Conservation (phyloP, 2,329 filamentous ascomycete genomes). For the Colletotrichum cordylinicola region DNA sequence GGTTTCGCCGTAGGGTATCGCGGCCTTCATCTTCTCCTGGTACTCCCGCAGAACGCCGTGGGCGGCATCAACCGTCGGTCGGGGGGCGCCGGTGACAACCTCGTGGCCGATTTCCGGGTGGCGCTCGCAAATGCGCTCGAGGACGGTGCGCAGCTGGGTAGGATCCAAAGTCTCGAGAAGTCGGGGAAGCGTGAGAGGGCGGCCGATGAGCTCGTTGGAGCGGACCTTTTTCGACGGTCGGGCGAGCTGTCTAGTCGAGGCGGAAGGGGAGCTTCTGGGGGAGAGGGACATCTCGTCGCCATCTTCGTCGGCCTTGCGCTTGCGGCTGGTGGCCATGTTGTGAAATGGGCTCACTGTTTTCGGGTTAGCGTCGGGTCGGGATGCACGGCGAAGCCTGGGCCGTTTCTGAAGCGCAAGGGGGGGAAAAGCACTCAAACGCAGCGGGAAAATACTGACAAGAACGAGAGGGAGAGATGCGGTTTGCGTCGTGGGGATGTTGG, state of each 20-base stretch:
- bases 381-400: constrained; percentile 7
- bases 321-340: constrained; percentile 62
- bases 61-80: constrained; percentile 83
- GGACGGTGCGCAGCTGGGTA: constrained; percentile 80
- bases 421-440: constrained; percentile 24
- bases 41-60: constrained; percentile 84
- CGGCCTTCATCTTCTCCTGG: constrained; percentile 75
- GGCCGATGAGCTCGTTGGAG: constrained; percentile 68
- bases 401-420: neutral
- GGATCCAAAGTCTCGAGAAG: constrained; percentile 94
- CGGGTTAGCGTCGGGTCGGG: constrained; percentile 13
- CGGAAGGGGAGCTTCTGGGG: constrained; percentile 80
- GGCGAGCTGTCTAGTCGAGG: constrained; percentile 70
- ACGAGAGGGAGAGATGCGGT: constrained; percentile 59
- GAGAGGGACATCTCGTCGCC: constrained; percentile 93
- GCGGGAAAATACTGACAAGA: constrained; percentile 52
- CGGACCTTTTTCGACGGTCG: constrained; percentile 69
- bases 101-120: constrained; percentile 87
- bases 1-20: constrained; percentile 85
- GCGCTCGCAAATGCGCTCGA: constrained; percentile 91
- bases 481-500: constrained; percentile 62
- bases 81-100: constrained; percentile 81
- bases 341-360: constrained; percentile 45
- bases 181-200: constrained; percentile 64
- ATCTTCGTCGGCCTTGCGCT: constrained; percentile 88